These are phyloP conservation scores for Beta lomatogona DNA, from an alignment of 179 eudicot species.

Conservation along the genomic window DNA sequence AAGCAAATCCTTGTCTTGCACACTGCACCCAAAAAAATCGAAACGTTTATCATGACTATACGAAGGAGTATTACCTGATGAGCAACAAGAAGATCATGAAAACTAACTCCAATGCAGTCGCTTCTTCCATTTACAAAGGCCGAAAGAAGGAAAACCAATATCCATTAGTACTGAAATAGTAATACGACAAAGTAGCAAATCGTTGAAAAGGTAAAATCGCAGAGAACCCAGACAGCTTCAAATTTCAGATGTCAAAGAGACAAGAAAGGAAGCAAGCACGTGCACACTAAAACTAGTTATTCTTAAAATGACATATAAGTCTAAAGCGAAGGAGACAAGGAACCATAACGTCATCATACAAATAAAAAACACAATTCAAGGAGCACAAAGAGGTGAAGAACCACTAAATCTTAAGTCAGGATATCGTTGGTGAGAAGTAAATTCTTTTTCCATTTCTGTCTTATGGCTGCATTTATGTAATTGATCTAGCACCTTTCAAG, in stretches of 20 bases:
- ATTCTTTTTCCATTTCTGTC: neutral
- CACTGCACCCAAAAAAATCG: slow-evolving; percentile 50
- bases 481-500: neutral
- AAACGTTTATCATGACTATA: neutral
- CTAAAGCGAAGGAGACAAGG: neutral
- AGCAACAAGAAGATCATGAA: neutral
- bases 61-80: neutral
- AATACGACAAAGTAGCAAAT: neutral
- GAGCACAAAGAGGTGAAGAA: neutral
- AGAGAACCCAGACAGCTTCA: neutral
- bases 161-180: neutral
- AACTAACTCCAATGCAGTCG: neutral
- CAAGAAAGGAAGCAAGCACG: neutral
- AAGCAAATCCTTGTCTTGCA: slow-evolving; percentile 98
- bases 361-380: too few relatives aligned
- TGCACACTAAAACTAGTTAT: neutral
- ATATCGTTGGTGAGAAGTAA: too few relatives aligned
- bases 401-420: neutral
- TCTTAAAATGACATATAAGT: neutral
- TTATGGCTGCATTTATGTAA: neutral
- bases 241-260: neutral
- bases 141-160: neutral
- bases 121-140: neutral
- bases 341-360: neutral
- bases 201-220: neutral